Evolutionary conservation across 148 eudicot species (phyloP), one percentile per base, ranked within the genome.

Genomic region (Rhododendron simsii): DNA sequence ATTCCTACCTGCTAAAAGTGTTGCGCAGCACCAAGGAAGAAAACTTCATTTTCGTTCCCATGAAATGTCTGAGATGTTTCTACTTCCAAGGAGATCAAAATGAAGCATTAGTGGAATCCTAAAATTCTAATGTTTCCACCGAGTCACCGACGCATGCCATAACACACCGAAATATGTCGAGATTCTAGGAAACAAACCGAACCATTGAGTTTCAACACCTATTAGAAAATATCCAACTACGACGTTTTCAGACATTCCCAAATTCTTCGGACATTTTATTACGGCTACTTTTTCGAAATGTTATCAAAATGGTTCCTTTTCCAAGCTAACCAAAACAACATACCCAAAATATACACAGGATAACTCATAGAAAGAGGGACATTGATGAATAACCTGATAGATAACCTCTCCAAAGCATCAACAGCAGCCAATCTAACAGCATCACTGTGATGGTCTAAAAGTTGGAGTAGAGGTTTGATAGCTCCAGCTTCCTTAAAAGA

Each of bases 401-500:
- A 96, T 53, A 95, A 91, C 92, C 90, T 93, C 83, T 96, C 94
- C 90, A 96, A 84, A 69, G 98, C 98, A 88, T 85, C 87, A 69
- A 91, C 53, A 37, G 80, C 98, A 82, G 94, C 90, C 80, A 87
- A 81, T 87, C 88, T 89, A 81, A 96, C 94, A 84, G 89, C 83
- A 73, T 55, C 78, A 85, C 86, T 91, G 4, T 71, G 85, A 85
- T 93, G 95, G 21, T 89, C 80, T 88, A 93, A 87, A 57, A 93
- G 90, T 87, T 85, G 88, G 83, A 90, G 87, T 39, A 96, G 92
- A 83, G 79, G 91, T 87, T 91, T 91, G 18, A 94, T 80, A 83
- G 95, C 96, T 78, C 98, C 98, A 63, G 98, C 98, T 91, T 94
- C 98, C 87, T 83, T 94, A 86, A 94, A 96, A 67, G 94, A 86